Percentiles rank a stretch among this genome's conserved stretches.
Evolutionary conservation across 1,284 basidiomycete species (phyloP).

Genomic region (Apiotrichum akiyoshidainum): DNA sequence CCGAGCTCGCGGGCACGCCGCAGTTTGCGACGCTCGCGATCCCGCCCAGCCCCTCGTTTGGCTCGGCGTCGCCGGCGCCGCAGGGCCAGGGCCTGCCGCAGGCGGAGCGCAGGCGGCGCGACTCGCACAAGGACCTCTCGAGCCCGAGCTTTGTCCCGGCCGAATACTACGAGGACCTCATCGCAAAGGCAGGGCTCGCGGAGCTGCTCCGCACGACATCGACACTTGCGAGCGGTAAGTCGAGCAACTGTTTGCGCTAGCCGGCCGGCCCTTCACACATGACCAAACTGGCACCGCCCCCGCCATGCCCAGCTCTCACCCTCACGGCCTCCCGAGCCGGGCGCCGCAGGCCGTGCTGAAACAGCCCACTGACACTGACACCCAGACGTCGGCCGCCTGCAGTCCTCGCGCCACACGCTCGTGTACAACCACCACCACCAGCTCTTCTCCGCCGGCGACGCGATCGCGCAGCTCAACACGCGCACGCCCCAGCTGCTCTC

Average conservation of each 20-base stretch:
- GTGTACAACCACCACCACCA: slow-evolving; percentile 53
- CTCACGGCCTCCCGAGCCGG: too few relatives aligned
- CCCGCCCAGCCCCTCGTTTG: background rate
- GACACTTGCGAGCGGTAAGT: slow-evolving; percentile 37
- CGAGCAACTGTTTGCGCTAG: too few relatives aligned
- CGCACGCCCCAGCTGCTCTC: slow-evolving; percentile 49
- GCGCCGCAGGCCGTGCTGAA: too few relatives aligned
- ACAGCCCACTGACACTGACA: too few relatives aligned
- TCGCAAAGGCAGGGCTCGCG: slow-evolving; percentile 32
- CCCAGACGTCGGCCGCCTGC: slow-evolving; percentile 44
- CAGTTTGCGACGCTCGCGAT: background rate
- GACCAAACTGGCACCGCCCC: too few relatives aligned
- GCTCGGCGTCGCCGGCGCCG: too few relatives aligned
- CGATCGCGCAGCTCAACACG: slow-evolving; percentile 46
- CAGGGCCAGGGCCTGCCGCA: too few relatives aligned
- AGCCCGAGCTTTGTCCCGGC: slow-evolving; percentile 33
- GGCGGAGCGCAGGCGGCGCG: too few relatives aligned
- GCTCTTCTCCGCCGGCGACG: slow-evolving; percentile 49
- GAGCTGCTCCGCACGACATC: slow-evolving; percentile 40
- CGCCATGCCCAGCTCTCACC: too few relatives aligned
- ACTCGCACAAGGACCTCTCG: slow-evolving; percentile 2
- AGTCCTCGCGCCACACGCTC: slow-evolving; percentile 44
- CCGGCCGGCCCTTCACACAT: too few relatives aligned
- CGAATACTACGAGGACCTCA: slow-evolving; percentile 45
- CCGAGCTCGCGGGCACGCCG: background rate